These are phyloP conservation scores for Agaricales sp. DNA, from an alignment of 1,284 basidiomycete species.

Conservation along the genomic window DNA sequence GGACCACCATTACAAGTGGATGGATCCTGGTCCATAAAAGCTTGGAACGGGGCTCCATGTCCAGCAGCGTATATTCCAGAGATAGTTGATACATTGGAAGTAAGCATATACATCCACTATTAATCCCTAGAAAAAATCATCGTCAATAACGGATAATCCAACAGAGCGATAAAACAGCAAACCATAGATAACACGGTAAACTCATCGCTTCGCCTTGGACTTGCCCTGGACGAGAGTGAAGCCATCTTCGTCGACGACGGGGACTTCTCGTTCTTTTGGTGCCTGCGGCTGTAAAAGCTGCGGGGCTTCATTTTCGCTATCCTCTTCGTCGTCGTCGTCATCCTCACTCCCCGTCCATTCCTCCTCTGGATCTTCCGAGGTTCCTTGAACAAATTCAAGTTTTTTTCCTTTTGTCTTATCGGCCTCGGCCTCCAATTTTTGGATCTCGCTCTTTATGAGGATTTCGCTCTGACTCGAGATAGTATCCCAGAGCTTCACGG, in stretches of 20 bases:
- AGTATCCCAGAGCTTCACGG: conserved; percentile 60
- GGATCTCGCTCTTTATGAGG: conserved; percentile 21
- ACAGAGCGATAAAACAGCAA: no score
- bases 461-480: conserved; percentile 29
- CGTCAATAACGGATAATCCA: no score
- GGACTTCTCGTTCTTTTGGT: conserved; percentile 34
- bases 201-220: conserved; percentile 3
- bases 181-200: no score
- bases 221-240: conserved; percentile 74
- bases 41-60: no score
- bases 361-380: conserved; percentile 29
- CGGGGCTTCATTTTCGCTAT: conserved; percentile 38
- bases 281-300: conserved; percentile 33
- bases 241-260: conserved; percentile 79
- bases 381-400: conserved; percentile 34
- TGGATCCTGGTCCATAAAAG: no score
- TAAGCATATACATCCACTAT: no score
- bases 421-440: conserved; percentile 51
- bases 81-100: no score
- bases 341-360: conserved; percentile 32
- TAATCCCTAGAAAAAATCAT: no score
- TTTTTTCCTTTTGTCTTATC: conserved; percentile 50
- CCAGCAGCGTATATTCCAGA: no score
- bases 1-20: no score
- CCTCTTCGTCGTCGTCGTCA: conserved; percentile 37